phyloP scores from a whole-genome alignment of 208 protist genomes.

The Lotmaria passim region DNA sequence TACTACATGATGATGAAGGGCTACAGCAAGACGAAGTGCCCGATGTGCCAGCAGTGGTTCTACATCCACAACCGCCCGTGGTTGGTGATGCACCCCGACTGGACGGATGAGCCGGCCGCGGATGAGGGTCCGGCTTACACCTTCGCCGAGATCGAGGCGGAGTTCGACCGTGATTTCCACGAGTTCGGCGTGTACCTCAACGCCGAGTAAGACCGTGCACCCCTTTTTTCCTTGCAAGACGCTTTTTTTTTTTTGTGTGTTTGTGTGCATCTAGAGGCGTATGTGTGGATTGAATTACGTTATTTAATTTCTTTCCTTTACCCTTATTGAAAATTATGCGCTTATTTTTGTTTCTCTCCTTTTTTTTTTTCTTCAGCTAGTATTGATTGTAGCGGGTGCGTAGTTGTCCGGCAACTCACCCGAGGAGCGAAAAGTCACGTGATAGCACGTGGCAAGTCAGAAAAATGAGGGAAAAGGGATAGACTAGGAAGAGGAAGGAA shows the following conservation, averaged over 20 bases:
- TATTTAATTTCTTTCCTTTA: constrained; percentile 22
- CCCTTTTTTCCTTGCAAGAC: neutral
- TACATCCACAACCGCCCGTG: constrained; percentile 91
- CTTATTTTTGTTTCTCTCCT: constrained; percentile 17
- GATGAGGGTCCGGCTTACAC: constrained; percentile 91
- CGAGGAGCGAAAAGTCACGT: neutral
- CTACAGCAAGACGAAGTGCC: constrained; percentile 90
- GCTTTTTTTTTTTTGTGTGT: constrained; percentile 4
- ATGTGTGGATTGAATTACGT: neutral
- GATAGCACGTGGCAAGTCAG: constrained; percentile 11
- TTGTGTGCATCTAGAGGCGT: neutral
- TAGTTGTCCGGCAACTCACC: constrained; percentile 17
- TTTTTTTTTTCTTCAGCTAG: neutral
- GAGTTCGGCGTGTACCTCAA: constrained; percentile 91
- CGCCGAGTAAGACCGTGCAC: constrained; percentile 74
- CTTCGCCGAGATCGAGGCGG: constrained; percentile 90
- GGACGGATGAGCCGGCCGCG: constrained; percentile 88
- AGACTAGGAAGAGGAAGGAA: neutral
- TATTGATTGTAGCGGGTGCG: constrained; percentile 19
- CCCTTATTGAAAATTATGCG: constrained; percentile 23
- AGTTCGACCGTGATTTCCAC: constrained; percentile 93
- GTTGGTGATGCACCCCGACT: constrained; percentile 92
- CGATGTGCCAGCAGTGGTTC: constrained; percentile 91
- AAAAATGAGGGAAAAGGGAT: neutral
- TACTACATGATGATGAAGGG: constrained; percentile 94